phyloP scores from a whole-genome alignment of 23 red algal species.

The Gracilaria vermiculophylla region DNA sequence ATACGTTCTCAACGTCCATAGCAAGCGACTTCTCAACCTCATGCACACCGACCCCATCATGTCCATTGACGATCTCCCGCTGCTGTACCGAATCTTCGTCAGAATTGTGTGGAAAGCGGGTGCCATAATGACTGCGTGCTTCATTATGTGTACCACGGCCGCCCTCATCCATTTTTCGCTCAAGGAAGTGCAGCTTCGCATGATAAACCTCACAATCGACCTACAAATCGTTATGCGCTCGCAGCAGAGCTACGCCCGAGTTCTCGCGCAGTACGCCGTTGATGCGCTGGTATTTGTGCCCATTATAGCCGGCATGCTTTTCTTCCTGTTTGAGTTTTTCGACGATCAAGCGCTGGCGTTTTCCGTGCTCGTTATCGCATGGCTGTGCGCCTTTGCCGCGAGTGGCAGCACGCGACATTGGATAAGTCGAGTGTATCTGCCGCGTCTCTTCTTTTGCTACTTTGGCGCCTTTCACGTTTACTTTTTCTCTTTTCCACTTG shows the following conservation, averaged over 20 bases:
- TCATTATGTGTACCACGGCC: constrained; percentile 87
- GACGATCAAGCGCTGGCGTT: constrained; percentile 85
- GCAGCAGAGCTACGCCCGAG: constrained; percentile 64
- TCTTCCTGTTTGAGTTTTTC: constrained; percentile 98
- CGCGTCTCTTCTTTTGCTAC: constrained; percentile 86
- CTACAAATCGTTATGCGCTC: constrained; percentile 71
- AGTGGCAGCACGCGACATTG: constrained; percentile 73
- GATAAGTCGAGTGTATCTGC: constrained; percentile 73
- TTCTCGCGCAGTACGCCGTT: constrained; percentile 72
- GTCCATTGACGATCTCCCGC: background rate
- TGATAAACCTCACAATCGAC: constrained; percentile 89
- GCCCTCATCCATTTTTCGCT: constrained; percentile 87
- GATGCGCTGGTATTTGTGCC: constrained; percentile 96
- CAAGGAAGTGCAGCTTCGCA: constrained; percentile 80
- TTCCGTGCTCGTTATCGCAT: constrained; percentile 85
- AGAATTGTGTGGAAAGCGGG: constrained; percentile 50
- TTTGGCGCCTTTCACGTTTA: constrained; percentile 98
- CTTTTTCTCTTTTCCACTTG: constrained; percentile 97
- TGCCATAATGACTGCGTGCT: constrained; percentile 78
- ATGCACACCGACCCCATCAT: constrained; percentile 40
- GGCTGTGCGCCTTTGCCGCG: constrained; percentile 86
- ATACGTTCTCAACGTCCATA: constrained; percentile 18
- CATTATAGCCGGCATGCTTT: constrained; percentile 97
- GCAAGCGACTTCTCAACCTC: constrained; percentile 39
- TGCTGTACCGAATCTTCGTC: background rate